Conservation (phyloP, 208 protist species). For the Borovskyia barvae region DNA sequence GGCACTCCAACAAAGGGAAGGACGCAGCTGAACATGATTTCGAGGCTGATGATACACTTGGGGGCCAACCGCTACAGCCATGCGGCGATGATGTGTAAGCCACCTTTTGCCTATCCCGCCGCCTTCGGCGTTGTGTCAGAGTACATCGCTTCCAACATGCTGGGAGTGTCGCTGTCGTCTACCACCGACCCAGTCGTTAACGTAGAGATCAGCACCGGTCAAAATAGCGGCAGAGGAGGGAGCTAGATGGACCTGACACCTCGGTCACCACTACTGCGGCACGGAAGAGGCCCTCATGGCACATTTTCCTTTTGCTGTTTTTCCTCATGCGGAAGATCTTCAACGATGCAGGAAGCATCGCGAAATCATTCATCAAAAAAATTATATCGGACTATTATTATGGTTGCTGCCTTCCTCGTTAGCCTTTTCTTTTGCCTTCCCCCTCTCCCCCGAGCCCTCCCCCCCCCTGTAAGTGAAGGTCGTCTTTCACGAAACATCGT, state of each 20-base stretch:
- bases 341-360: background rate
- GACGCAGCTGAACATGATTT: background rate
- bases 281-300: no score
- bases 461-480: no score
- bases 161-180: background rate
- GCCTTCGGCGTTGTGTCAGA: conserved; percentile 33
- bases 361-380: background rate
- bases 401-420: background rate
- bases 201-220: no score
- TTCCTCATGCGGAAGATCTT: no score
- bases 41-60: conserved; percentile 1
- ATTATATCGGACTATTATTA: background rate
- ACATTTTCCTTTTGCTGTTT: no score
- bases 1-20: background rate
- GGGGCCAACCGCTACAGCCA: conserved; percentile 17
- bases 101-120: conserved; percentile 14
- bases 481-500: no score
- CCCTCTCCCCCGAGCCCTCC: background rate
- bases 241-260: no score
- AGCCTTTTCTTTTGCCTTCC: background rate
- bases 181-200: no score
- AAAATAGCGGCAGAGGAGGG: no score
- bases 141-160: conserved; percentile 21
- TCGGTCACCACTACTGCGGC: no score
- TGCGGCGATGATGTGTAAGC: conserved; percentile 25